A percentile compares a stretch with the other conserved stretches of the same genome.
Conservation (phyloP, 2,329 filamentous ascomycete genomes). For the Davidsoniella eucalypti region DNA sequence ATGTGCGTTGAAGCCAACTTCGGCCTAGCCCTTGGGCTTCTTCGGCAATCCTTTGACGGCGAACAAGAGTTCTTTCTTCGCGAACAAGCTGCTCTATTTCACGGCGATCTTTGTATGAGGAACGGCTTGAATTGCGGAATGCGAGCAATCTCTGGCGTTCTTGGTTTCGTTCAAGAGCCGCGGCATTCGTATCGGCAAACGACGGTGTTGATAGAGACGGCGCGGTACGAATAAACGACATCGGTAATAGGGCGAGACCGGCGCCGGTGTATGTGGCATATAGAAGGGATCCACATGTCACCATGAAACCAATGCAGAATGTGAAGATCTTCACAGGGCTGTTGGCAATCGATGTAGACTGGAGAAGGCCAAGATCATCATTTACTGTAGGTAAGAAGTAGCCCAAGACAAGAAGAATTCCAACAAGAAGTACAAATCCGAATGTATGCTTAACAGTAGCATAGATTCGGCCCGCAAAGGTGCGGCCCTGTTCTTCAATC, state of each 20-base stretch:
- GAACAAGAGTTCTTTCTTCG: conserved; percentile 81
- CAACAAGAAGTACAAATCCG: conserved; percentile 62
- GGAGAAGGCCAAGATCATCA: conserved; percentile 31
- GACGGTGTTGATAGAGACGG: conserved; percentile 68
- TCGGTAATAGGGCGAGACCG: conserved; percentile 74
- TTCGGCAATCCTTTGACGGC: conserved; percentile 72
- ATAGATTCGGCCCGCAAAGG: conserved; percentile 53
- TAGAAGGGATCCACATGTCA: conserved; percentile 69
- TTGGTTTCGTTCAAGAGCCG: conserved; percentile 71
- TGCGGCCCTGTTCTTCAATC: conserved; percentile 54
- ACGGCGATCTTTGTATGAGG: conserved; percentile 72
- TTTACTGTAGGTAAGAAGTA: conserved; percentile 70
- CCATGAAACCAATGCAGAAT: conserved; percentile 75
- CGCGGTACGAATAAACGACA: conserved; percentile 82
- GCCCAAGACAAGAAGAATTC: conserved; percentile 75
- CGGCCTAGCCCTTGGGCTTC: conserved; percentile 39
- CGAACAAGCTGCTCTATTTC: conserved; percentile 76
- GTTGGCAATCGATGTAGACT: conserved; percentile 30
- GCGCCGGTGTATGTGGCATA: conserved; percentile 81
- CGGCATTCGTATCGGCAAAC: conserved; percentile 57
- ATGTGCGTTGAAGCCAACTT: conserved; percentile 54
- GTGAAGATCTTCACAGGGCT: conserved; percentile 84
- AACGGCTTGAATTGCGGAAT: conserved; percentile 61
- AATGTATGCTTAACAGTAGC: conserved; percentile 84
- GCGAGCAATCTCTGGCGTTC: conserved; percentile 88